Base-by-base conservation (phyloP, 192 early-diverging fungal species). In the Gryganskiella cystojenkinii region DNA sequence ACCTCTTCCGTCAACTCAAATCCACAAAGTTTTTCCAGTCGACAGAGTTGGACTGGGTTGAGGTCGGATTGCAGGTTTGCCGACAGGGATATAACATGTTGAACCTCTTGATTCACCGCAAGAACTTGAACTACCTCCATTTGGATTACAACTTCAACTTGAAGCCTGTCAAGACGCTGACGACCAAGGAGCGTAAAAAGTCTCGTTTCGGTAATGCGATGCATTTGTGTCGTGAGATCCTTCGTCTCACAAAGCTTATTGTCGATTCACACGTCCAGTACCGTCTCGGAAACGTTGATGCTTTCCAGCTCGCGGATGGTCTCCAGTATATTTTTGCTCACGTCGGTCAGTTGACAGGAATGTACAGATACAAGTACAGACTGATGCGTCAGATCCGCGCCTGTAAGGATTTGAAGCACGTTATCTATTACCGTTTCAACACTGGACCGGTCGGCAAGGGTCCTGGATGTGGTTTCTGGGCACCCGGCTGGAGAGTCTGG, bases 31-130 rank as follows among this genome's bases (percentile, higher is more conserved):
- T 99, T 81, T 99, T 99, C 87, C 98, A 99, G 82, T 89, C 91
- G 4, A 99, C 98, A 10, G 95, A 98, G 74, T 82, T 99, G 13
- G 98, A 99, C 82, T 99, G 98, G 98, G 96, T 99, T 47, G 98
- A 99, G 84, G 98, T 96, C 24, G 98, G 98, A 58, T 82, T 99
- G 47, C 98, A 99, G 84, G 96, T 99, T 33, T 96, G 94, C 75
- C 89, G 96, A 22, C 98, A 99, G 85, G 98, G 98, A 58, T 97
- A 98, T 85, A 99, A 98, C 76, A 99, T 99, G 98, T 88, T 99
- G 22, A 99, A 98, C 71, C 86, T 99, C 22, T 85, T 99, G 57
- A 99, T 99, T 71, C 96, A 99, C 84, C 92, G 98, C 53, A 98
- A 98, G 84, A 96, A 97, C 71, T 83, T 99, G 56, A 98, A 98